These are phyloP conservation scores for Candida koratica DNA, from an alignment of 805 yeast species.

Conservation along the genomic window DNA sequence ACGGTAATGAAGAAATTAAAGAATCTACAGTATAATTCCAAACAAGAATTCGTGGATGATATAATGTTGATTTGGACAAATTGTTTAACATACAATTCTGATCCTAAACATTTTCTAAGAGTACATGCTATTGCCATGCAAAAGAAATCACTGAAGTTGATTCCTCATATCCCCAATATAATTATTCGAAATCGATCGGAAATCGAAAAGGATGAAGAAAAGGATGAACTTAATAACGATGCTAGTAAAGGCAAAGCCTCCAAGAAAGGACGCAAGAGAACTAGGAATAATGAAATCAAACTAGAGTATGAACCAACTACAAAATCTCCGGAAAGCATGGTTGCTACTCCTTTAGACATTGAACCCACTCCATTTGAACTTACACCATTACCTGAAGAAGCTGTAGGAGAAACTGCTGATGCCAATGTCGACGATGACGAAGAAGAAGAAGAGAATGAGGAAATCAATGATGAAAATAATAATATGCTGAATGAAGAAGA, in stretches of 20 bases:
- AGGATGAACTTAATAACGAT: conserved; percentile 22
- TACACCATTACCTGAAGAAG: conserved; percentile 10
- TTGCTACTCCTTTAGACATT: conserved; percentile 11
- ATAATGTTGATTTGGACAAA: conserved; percentile 93
- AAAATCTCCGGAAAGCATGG: conserved; percentile 18
- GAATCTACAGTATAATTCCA: conserved; percentile 73
- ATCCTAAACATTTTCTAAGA: conserved; percentile 86
- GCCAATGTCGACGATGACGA: conserved; percentile 18
- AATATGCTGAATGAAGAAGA: conserved; percentile 50
- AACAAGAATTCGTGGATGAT: conserved; percentile 91
- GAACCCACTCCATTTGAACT: conserved; percentile 10
- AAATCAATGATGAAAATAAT: conserved; percentile 39
- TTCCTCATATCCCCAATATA: conserved; percentile 88
- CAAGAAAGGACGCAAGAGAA: conserved; percentile 40
- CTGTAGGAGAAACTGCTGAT: conserved; percentile 14
- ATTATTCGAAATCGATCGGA: conserved; percentile 68
- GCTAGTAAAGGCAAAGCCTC: conserved; percentile 36
- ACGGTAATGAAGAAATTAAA: conserved; percentile 90
- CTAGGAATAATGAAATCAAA: conserved; percentile 33
- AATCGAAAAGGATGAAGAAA: conserved; percentile 59
- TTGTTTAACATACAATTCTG: conserved; percentile 88
- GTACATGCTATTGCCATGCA: conserved; percentile 96
- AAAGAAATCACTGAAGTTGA: conserved; percentile 69
- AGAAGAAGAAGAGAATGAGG: conserved; percentile 40
- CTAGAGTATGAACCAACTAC: conserved; percentile 21